Conservation (phyloP, 306 rosid genomes). For the Inga laurina region DNA sequence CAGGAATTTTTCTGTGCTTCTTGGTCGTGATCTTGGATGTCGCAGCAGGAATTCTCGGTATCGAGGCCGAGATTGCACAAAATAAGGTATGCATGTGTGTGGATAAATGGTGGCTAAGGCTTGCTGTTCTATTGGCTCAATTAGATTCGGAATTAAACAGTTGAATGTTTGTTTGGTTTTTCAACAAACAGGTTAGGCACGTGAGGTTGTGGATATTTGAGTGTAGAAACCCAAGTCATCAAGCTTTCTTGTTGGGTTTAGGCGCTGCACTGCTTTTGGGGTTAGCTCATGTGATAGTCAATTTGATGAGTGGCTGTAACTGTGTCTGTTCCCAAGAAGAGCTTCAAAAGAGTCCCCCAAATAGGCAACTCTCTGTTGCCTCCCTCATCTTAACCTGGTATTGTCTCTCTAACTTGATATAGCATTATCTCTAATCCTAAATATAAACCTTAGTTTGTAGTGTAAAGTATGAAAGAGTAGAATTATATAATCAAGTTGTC, state of each 20-base stretch:
- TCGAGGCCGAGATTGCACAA: constrained; percentile 85
- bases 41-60: constrained; percentile 88
- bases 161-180: constrained; percentile 2
- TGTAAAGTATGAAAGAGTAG: too few species aligned
- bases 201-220: constrained; percentile 87
- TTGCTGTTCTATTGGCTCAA: constrained; percentile 3
- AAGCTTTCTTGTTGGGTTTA: constrained; percentile 81
- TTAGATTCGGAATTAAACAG: neutral
- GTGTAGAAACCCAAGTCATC: constrained; percentile 86
- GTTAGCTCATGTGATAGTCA: constrained; percentile 69
- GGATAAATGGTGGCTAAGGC: neutral
- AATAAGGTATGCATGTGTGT: constrained; percentile 59
- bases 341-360: constrained; percentile 70
- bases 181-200: constrained; percentile 69
- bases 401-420: neutral
- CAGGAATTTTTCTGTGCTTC: constrained; percentile 66
- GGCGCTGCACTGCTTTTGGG: constrained; percentile 72
- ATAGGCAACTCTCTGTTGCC: constrained; percentile 64
- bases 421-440: too few species aligned
- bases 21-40: constrained; percentile 72
- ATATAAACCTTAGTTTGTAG: too few species aligned
- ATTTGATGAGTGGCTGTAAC: constrained; percentile 81
- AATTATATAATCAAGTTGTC: too few species aligned
- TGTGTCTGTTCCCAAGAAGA: constrained; percentile 89
- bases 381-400: constrained; percentile 90